These are phyloP conservation scores for Colletotrichum paranaense DNA, from an alignment of 2,329 filamentous ascomycete species.

Conservation along the genomic window DNA sequence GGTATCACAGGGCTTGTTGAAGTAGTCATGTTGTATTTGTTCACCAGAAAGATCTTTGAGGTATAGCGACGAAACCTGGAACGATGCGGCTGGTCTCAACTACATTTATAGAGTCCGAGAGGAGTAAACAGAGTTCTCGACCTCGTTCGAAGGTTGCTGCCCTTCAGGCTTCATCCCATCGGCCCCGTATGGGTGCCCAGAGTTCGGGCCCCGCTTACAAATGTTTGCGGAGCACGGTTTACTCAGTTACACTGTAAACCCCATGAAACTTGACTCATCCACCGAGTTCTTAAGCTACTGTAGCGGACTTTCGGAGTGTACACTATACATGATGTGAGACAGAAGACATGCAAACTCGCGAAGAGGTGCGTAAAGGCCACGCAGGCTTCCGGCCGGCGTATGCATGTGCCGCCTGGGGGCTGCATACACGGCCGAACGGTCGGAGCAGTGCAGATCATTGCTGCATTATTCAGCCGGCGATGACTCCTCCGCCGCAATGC, in stretches of 20 bases:
- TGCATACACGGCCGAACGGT: neutral
- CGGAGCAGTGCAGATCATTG: neutral
- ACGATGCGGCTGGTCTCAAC: no score
- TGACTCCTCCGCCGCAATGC: neutral
- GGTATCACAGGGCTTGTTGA: slow-evolving; percentile 34
- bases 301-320: neutral
- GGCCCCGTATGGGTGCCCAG: no score
- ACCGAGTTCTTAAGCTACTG: neutral
- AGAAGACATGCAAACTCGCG: neutral
- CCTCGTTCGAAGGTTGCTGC: no score
- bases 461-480: neutral
- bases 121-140: no score
- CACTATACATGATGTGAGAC: neutral
- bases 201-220: neutral
- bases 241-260: neutral
- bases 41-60: no score
- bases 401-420: neutral
- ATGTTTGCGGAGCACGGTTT: neutral
- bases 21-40: no score
- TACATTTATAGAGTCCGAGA: no score
- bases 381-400: neutral
- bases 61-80: no score
- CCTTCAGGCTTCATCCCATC: no score
- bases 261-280: neutral
- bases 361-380: neutral